These are phyloP conservation scores for Crepidotus variabilis DNA, from an alignment of 768 basidiomycete species.

Conservation along the genomic window DNA sequence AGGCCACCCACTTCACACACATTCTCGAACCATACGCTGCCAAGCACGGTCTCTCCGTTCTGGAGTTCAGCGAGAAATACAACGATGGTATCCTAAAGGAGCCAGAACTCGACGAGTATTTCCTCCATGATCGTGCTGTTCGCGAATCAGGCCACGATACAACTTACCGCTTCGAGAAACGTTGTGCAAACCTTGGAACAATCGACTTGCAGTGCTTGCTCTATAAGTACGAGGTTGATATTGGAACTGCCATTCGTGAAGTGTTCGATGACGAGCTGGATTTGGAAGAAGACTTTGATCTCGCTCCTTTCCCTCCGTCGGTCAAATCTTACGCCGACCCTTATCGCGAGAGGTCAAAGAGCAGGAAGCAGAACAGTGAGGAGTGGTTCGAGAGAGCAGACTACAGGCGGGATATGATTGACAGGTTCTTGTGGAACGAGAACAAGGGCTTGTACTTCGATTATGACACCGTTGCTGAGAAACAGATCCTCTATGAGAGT, in stretches of 20 bases:
- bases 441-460: constrained; percentile 93
- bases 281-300: constrained; percentile 86
- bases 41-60: constrained; percentile 88
- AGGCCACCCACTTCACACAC: constrained; percentile 97
- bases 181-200: constrained; percentile 94
- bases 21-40: constrained; percentile 92
- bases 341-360: constrained; percentile 54
- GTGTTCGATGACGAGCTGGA: constrained; percentile 92
- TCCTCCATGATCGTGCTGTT: constrained; percentile 93
- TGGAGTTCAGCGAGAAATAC: constrained; percentile 97
- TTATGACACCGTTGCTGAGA: constrained; percentile 89
- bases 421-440: constrained; percentile 97
- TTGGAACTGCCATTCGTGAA: constrained; percentile 95
- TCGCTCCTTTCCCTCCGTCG: constrained; percentile 89
- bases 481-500: constrained; percentile 92
- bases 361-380: constrained; percentile 65
- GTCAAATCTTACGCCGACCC: constrained; percentile 64
- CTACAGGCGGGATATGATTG: constrained; percentile 79
- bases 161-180: constrained; percentile 96
- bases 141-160: constrained; percentile 97
- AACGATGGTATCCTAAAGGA: constrained; percentile 81
- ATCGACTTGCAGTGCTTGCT: constrained; percentile 93
- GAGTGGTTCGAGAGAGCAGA: constrained; percentile 95
- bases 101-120: constrained; percentile 93
- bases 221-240: constrained; percentile 98